phyloP scores from a whole-genome alignment of 75 land plant species.

The Selaginella tamariscina region DNA sequence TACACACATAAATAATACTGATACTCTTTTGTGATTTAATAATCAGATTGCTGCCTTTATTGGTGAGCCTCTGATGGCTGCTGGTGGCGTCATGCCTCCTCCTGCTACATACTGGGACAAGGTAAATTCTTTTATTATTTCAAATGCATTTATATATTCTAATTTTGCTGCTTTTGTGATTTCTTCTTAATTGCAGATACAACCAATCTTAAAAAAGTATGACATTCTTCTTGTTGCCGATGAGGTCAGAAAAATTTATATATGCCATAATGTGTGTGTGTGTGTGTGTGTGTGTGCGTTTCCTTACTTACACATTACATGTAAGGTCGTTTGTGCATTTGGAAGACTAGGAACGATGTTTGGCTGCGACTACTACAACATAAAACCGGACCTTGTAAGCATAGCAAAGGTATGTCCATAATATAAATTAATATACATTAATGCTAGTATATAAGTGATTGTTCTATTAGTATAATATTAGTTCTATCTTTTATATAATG shows the following conservation, averaged over 20 bases:
- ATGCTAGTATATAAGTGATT: too few relatives aligned
- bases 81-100: constrained; percentile 94
- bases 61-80: constrained; percentile 99
- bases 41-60: constrained; percentile 96
- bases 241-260: constrained; percentile 41
- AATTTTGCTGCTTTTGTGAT: neutral
- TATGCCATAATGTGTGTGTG: neutral
- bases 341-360: constrained; percentile 95
- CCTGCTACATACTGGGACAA: constrained; percentile 93
- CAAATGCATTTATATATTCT: neutral
- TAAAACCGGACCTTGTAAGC: constrained; percentile 90
- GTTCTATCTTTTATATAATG: too few relatives aligned
- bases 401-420: constrained; percentile 62
- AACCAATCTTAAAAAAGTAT: constrained; percentile 77
- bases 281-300: neutral
- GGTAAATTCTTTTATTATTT: constrained; percentile 30
- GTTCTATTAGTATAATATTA: too few relatives aligned
- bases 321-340: constrained; percentile 91
- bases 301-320: neutral
- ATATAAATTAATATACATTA: too few relatives aligned
- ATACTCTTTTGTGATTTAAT: neutral
- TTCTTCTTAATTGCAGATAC: constrained; percentile 44
- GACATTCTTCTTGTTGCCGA: constrained; percentile 96
- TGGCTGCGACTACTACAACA: constrained; percentile 85
- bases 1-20: neutral